phyloP scores from a whole-genome alignment of 176 grass and related monocot genomes.

The Eremochloa ophiuroides region DNA sequence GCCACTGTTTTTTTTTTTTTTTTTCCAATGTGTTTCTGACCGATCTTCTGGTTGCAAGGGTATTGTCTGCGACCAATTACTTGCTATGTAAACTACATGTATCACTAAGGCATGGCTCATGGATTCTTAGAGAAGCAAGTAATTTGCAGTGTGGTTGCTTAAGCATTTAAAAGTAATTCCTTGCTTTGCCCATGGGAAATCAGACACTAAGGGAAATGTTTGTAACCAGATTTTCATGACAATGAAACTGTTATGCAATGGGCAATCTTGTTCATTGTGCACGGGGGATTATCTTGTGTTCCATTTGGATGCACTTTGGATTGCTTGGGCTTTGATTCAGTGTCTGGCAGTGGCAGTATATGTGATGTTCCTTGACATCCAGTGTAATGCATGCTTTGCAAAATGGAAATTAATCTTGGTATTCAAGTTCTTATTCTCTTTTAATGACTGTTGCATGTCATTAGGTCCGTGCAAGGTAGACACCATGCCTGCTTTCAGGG shows the following conservation, averaged over 20 bases:
- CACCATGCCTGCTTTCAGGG: not conserved
- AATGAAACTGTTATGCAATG: not conserved
- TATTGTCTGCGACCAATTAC: not conserved
- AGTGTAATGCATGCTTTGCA: not conserved
- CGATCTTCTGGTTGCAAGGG: not conserved
- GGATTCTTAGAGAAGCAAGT: not conserved
- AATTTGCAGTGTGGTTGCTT: conserved; percentile 2
- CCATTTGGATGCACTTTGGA: not conserved
- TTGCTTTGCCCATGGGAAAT: conserved; percentile 12
- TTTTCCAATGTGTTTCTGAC: not conserved
- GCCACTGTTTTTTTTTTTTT: not conserved
- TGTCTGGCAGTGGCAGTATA: not conserved
- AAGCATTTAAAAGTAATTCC: conserved; percentile 14
- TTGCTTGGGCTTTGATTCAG: not conserved
- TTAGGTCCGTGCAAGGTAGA: not conserved
- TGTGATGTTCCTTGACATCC: not conserved
- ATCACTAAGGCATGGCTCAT: not conserved
- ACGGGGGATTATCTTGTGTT: not conserved
- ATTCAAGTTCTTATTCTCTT: not conserved
- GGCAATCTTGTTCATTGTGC: not conserved
- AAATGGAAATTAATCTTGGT: not conserved
- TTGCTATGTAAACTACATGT: not conserved
- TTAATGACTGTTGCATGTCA: not conserved
- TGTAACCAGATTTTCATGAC: conserved; percentile 4
- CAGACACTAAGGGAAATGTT: not conserved